Conservation (phyloP, 1,284 basidiomycete species). For the Microbotryomycetes sp. region DNA sequence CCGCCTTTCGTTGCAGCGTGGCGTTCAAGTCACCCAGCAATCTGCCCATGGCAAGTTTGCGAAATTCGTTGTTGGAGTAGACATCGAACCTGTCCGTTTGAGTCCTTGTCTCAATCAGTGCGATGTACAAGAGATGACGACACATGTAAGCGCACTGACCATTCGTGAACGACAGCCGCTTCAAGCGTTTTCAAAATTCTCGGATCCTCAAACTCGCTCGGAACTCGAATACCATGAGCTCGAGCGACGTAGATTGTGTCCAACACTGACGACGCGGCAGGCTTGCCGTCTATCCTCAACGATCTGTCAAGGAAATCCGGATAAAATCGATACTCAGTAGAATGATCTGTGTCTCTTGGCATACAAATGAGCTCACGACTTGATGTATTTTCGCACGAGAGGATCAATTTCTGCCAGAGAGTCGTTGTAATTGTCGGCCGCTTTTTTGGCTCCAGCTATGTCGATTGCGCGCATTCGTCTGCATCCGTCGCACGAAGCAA, state of each 20-base stretch:
- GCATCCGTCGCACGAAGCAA: not conserved
- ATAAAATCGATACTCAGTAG: not conserved
- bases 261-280: constrained; percentile 33
- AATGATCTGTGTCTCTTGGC: not conserved
- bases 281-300: constrained; percentile 31
- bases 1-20: constrained; percentile 13
- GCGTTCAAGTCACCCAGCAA: constrained; percentile 23
- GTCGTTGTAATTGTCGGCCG: constrained; percentile 22
- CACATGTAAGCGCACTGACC: constrained; percentile 5
- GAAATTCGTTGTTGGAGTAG: constrained; percentile 24
- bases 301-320: constrained; percentile 6
- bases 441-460: constrained; percentile 12
- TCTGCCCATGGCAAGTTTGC: constrained; percentile 34
- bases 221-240: constrained; percentile 31
- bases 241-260: constrained; percentile 32
- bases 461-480: constrained; percentile 27
- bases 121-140: not conserved
- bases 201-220: constrained; percentile 24
- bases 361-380: constrained; percentile 14
- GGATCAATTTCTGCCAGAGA: constrained; percentile 25
- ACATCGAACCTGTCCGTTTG: constrained; percentile 23
- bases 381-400: constrained; percentile 15
- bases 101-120: not conserved
- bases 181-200: constrained; percentile 25
- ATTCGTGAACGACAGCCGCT: constrained; percentile 27